Evolutionary conservation across 2,329 filamentous ascomycete species (phyloP).

Genomic region (Pseudogymnoascus pannorum): DNA sequence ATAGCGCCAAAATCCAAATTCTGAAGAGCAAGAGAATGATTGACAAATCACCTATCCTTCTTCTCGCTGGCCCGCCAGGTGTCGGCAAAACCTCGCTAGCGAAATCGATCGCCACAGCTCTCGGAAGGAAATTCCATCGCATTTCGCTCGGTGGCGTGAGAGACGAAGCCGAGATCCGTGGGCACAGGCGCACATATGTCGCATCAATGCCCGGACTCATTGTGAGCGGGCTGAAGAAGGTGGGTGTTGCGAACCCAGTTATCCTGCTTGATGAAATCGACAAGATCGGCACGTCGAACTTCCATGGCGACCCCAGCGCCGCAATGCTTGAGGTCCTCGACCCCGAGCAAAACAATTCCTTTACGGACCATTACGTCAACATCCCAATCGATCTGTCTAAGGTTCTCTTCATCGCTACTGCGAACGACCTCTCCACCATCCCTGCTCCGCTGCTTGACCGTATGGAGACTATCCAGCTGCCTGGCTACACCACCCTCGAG

Average conservation of each 20-base stretch:
- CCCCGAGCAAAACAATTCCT: constrained; percentile 91
- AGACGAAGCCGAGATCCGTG: constrained; percentile 94
- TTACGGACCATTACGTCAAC: constrained; percentile 93
- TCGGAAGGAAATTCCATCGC: constrained; percentile 92
- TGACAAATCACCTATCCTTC: constrained; percentile 91
- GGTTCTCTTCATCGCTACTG: constrained; percentile 94
- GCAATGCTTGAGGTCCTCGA: constrained; percentile 98
- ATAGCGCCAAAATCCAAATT: constrained; percentile 61
- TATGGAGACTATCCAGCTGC: constrained; percentile 92
- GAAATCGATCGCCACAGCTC: constrained; percentile 82
- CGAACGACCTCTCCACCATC: constrained; percentile 91
- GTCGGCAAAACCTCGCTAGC: constrained; percentile 95
- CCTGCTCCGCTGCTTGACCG: constrained; percentile 88
- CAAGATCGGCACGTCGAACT: constrained; percentile 85
- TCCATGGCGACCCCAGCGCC: constrained; percentile 91
- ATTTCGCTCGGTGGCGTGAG: constrained; percentile 93
- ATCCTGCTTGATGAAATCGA: constrained; percentile 96
- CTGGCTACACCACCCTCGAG: constrained; percentile 93
- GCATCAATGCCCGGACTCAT: constrained; percentile 98
- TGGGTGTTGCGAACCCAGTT: constrained; percentile 90
- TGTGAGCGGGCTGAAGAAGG: constrained; percentile 89
- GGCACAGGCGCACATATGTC: constrained; percentile 91
- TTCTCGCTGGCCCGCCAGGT: constrained; percentile 87
- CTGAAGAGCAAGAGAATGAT: constrained; percentile 77
- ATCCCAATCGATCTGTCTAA: constrained; percentile 94